Conservation (phyloP, 306 rosid species). For the Cicer pinnatifidum region DNA sequence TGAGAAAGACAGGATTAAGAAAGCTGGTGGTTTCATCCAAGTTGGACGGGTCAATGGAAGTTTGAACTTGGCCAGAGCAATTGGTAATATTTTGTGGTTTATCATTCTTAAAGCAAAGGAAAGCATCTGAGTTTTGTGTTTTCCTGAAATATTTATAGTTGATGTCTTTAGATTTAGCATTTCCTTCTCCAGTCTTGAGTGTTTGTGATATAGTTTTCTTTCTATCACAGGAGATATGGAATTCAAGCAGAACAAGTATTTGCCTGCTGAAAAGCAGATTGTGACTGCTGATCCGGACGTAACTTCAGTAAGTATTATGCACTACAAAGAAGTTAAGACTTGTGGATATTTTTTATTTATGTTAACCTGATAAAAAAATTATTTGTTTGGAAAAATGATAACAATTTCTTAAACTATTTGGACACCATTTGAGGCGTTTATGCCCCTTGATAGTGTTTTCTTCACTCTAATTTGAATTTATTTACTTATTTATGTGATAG, state of each 20-base stretch:
- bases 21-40: constrained; percentile 94
- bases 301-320: constrained; percentile 59
- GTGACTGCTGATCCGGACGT: constrained; percentile 89
- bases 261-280: constrained; percentile 88
- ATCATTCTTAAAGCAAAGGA: constrained; percentile 20
- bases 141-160: constrained; percentile 2
- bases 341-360: neutral
- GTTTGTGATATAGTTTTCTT: constrained; percentile 22
- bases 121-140: constrained; percentile 29
- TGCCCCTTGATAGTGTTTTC: neutral
- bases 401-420: constrained; percentile 34
- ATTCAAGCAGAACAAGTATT: constrained; percentile 79
- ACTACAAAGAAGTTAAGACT: constrained; percentile 26
- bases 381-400: neutral
- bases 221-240: constrained; percentile 77
- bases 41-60: constrained; percentile 96
- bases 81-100: constrained; percentile 56
- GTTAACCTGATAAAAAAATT: neutral
- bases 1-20: constrained; percentile 87
- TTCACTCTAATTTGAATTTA: constrained; percentile 17
- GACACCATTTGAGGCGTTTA: constrained; percentile 16
- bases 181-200: constrained; percentile 22
- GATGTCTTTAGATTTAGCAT: constrained; percentile 9
- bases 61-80: constrained; percentile 91
- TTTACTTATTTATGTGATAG: constrained; percentile 51